phyloP scores from a whole-genome alignment of 805 yeast species.

The Schwanniomyces occidentalis region DNA sequence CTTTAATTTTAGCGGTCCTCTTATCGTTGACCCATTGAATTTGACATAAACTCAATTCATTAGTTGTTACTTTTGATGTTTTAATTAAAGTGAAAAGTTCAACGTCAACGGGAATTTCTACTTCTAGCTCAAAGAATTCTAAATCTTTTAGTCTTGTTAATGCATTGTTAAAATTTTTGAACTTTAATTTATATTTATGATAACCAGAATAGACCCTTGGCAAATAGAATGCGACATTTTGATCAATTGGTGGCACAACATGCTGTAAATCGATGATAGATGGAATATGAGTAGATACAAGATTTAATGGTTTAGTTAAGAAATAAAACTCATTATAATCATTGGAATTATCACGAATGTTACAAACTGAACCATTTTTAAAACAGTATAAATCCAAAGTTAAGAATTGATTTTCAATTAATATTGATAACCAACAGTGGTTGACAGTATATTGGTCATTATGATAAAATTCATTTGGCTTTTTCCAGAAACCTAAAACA shows the following conservation, averaged over 20 bases:
- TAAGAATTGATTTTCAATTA: constrained; percentile 75
- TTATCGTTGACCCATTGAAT: constrained; percentile 62
- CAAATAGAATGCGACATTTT: constrained; percentile 70
- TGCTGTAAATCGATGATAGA: constrained; percentile 78
- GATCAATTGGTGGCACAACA: constrained; percentile 80
- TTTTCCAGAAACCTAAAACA: constrained; percentile 79
- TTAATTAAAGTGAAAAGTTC: constrained; percentile 65
- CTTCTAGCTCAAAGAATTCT: constrained; percentile 77
- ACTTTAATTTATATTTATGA: constrained; percentile 55
- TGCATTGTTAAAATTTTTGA: constrained; percentile 75
- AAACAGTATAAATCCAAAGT: constrained; percentile 62
- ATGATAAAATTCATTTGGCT: constrained; percentile 63
- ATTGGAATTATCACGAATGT: constrained; percentile 20
- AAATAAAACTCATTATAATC: constrained; percentile 64
- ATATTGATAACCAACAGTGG: constrained; percentile 87
- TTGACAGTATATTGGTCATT: constrained; percentile 57
- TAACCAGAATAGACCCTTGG: constrained; percentile 89
- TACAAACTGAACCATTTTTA: constrained; percentile 33
- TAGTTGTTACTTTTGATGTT: constrained; percentile 47
- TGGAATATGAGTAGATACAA: constrained; percentile 87
- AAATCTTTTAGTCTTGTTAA: constrained; percentile 68
- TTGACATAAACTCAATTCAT: constrained; percentile 71
- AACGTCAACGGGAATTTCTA: constrained; percentile 67
- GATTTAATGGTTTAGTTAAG: constrained; percentile 68
- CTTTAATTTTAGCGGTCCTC: constrained; percentile 77